Evolutionary conservation across 768 basidiomycete species (phyloP), one percentile per base, ranked within the genome.

Genomic region (Russula lepida): DNA sequence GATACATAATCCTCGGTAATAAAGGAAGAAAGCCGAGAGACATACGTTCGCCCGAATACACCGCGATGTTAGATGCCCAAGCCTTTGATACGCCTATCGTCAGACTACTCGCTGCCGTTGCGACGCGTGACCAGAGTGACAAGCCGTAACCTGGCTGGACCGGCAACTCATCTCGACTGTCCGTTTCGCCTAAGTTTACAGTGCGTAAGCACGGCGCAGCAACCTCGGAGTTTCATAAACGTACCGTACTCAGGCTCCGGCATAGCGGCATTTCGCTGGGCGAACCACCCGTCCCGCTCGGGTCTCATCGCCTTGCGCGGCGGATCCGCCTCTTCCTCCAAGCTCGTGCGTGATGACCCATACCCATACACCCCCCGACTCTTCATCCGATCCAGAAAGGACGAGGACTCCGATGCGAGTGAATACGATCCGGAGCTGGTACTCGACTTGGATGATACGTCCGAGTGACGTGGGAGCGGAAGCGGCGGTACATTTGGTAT

Each of bases 51-150:
- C 64, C 66, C 35, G 66, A 58, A n/a, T 58, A 33, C 4, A 28
- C 27, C 12, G 60, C 37, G 9, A 66, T 46, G n/a, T 55, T 49
- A 35, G 60, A 27, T 15, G 79, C 73, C 81, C 81, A 83, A 27
- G 83, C 82, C 67, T 81, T 80, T 69, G 77, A 78, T 3, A 85
- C 81, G 67, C 76, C 83, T 54, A 84, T 75, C 1, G 79, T 83
- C 25, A 86, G 71, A 4, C 71, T 75, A 61, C 74, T 78, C 3
- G 84, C 81, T 17, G 78, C 79, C 25, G 74, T 73, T n/a, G 82
- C 75, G 9, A 85, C 79, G 39, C 78, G 77, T 60, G 74, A 77
- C 86, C 86, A 86, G 27, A 84, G 68, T 9, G 77, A 75, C 52
- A 71, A 71, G 9, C 80, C 81, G 65, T 76, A 71, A 41, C 73